phyloP scores from a whole-genome alignment of 148 eudicot species.

The Camellia lanceoleosa region DNA sequence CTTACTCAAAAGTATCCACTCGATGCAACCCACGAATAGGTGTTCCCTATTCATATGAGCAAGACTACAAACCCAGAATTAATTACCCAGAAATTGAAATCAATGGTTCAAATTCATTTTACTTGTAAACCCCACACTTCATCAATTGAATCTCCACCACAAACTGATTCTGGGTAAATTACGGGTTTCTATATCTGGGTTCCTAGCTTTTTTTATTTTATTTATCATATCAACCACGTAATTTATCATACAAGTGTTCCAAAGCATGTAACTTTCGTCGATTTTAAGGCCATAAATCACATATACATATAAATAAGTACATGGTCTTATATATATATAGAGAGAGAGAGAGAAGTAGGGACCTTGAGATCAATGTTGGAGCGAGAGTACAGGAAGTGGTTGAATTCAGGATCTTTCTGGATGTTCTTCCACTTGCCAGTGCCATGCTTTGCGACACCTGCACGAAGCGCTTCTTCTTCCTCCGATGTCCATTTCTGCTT shows the following conservation, averaged over 20 bases:
- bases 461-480: slow-evolving; percentile 81
- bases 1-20: too few species aligned
- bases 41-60: too few species aligned
- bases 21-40: too few species aligned
- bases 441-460: slow-evolving; percentile 82
- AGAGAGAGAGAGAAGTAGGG: neutral
- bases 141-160: too few species aligned
- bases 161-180: too few species aligned
- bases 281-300: neutral
- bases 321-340: neutral
- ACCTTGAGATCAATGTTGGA: slow-evolving; percentile 98
- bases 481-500: slow-evolving; percentile 97
- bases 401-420: slow-evolving; percentile 77
- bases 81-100: too few species aligned
- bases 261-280: neutral
- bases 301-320: neutral
- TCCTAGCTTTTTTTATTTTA: neutral
- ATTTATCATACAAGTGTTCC: neutral
- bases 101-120: too few species aligned
- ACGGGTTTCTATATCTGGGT: too few species aligned
- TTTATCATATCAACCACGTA: neutral
- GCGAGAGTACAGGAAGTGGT: slow-evolving; percentile 56
- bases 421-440: slow-evolving; percentile 88
- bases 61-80: too few species aligned
- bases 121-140: too few species aligned